Conservation (phyloP, 257 asterid genomes). For the Petunia secreta region DNA sequence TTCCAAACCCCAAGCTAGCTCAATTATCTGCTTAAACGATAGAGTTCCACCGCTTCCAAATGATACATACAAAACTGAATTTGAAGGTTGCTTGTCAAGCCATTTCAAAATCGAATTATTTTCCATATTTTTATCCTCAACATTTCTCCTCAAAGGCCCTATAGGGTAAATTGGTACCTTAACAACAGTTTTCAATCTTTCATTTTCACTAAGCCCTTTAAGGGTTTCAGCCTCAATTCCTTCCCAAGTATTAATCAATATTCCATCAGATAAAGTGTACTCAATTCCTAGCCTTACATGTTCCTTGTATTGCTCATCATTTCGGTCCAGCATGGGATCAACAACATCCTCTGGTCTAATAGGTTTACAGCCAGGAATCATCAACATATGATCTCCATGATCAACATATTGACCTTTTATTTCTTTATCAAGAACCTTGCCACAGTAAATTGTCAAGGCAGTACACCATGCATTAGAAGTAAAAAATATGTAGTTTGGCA, state of each 20-base stretch:
- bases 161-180: slow-evolving; percentile 2
- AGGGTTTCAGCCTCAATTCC: not conserved
- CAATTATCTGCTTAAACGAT: too few species aligned
- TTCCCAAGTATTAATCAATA: slow-evolving; percentile 11
- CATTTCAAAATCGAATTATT: too few species aligned
- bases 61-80: too few species aligned
- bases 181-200: not conserved
- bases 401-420: slow-evolving; percentile 15
- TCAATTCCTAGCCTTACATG: not conserved
- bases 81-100: too few species aligned
- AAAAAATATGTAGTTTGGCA: not conserved
- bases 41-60: too few species aligned
- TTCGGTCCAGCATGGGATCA: too few species aligned
- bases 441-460: not conserved
- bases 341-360: slow-evolving; percentile 1
- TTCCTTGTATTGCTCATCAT: not conserved
- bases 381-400: not conserved
- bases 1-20: too few species aligned
- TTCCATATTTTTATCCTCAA: not conserved
- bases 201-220: slow-evolving; percentile 11
- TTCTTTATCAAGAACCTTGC: not conserved
- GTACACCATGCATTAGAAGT: not conserved
- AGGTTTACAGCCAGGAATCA: slow-evolving; percentile 19
- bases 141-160: slow-evolving; percentile 16
- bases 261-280: not conserved